These are phyloP conservation scores for Ophiostoma tasmaniense DNA, from an alignment of 2,329 filamentous ascomycete species.

Conservation along the genomic window DNA sequence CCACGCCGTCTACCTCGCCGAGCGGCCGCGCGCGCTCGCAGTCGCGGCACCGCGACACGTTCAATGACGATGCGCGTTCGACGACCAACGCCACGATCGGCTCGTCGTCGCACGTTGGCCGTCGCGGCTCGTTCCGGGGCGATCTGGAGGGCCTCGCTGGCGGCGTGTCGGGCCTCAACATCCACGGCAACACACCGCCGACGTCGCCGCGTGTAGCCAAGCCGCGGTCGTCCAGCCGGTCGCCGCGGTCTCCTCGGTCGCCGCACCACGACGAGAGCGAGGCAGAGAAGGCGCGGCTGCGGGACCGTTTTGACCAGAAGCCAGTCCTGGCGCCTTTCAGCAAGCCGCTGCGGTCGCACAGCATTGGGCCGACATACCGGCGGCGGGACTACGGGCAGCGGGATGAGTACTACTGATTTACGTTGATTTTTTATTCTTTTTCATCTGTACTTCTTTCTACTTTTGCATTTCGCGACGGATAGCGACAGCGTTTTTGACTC, in stretches of 20 bases:
- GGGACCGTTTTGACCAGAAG: conserved; percentile 20
- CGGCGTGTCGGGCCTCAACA: conserved; percentile 16
- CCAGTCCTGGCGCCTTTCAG: conserved; percentile 3
- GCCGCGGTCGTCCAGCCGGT: background rate
- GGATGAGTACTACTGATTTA: background rate
- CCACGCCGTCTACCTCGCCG: conserved; percentile 4
- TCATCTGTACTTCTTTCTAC: background rate
- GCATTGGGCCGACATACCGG: background rate
- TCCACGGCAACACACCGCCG: conserved; percentile 7
- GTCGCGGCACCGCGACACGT: conserved; percentile 5
- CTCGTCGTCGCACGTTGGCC: conserved; percentile 8
- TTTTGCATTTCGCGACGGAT: background rate
- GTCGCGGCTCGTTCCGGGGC: conserved; percentile 11
- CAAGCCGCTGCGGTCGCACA: conserved; percentile 21
- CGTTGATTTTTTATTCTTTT: background rate
- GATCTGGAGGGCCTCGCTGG: conserved; percentile 7
- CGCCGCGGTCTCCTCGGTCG: conserved; percentile 14
- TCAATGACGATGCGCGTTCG: background rate
- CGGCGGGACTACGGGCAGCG: background rate
- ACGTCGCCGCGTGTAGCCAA: background rate
- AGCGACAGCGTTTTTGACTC: background rate
- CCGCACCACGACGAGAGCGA: background rate
- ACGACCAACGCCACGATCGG: conserved; percentile 6
- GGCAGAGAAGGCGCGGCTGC: conserved; percentile 21
- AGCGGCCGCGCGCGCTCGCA: conserved; percentile 5